phyloP scores from a whole-genome alignment of 768 basidiomycete species.

The Amanita exitialis region DNA sequence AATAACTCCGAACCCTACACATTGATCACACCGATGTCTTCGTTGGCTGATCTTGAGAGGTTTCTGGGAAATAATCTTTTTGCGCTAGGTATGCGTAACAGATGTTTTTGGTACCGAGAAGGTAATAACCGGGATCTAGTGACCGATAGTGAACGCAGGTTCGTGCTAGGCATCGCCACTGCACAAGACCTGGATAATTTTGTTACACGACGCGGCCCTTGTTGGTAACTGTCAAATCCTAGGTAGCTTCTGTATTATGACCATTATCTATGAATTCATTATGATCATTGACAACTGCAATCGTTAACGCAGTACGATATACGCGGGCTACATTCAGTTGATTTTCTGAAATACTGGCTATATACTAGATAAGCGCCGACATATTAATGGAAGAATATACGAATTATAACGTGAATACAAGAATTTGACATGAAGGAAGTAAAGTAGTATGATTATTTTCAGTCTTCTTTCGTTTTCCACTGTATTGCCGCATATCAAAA shows the following conservation, averaged over 20 bases:
- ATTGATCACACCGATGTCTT: constrained; percentile 71
- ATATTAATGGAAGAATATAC: too few relatives aligned
- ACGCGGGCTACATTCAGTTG: too few relatives aligned
- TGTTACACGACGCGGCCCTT: constrained; percentile 38
- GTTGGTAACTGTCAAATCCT: neutral
- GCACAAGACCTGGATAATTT: constrained; percentile 63
- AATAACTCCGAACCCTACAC: constrained; percentile 57
- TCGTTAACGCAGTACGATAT: too few relatives aligned
- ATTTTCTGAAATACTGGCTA: too few relatives aligned
- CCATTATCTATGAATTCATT: neutral
- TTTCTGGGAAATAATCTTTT: constrained; percentile 70
- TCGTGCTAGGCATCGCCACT: constrained; percentile 76
- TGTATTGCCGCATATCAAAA: too few relatives aligned
- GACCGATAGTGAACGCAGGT: constrained; percentile 74
- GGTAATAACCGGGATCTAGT: constrained; percentile 35
- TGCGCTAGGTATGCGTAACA: constrained; percentile 46
- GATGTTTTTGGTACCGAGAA: neutral
- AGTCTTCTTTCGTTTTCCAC: too few relatives aligned
- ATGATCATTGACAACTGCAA: neutral
- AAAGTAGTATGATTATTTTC: too few relatives aligned
- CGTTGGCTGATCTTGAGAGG: constrained; percentile 70
- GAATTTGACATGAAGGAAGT: too few relatives aligned
- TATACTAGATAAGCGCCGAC: too few relatives aligned
- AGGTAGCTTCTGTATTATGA: neutral
- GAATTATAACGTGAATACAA: too few relatives aligned